Conservation (phyloP, 306 rosid genomes). For the Myrica gale region DNA sequence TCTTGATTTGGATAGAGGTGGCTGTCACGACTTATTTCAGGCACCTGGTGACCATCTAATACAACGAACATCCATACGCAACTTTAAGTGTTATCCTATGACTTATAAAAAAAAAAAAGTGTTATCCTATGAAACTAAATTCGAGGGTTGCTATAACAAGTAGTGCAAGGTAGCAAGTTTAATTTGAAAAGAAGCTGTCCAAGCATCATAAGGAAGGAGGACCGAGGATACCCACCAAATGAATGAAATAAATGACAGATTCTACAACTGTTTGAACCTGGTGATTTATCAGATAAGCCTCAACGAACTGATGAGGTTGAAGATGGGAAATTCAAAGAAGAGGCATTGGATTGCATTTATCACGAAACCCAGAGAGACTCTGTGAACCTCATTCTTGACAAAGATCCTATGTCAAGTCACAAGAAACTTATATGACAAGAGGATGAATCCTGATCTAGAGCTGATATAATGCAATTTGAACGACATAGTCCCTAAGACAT, state of each 20-base stretch:
- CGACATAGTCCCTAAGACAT: no score
- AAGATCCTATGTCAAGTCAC: no score
- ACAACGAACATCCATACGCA: no score
- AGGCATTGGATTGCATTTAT: background rate
- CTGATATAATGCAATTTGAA: no score
- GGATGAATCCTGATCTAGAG: no score
- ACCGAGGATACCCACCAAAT: background rate
- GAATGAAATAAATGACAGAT: background rate
- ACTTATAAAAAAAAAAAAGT: no score
- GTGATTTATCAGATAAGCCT: background rate
- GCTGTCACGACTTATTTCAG: background rate
- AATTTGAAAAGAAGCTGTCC: background rate
- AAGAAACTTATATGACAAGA: no score
- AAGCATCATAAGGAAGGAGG: background rate
- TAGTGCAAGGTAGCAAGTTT: background rate
- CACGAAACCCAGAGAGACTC: background rate
- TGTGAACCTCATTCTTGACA: no score
- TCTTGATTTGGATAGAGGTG: background rate
- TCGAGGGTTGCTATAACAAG: background rate
- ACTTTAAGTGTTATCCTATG: background rate
- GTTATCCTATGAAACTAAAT: background rate
- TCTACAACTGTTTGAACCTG: background rate
- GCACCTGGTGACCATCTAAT: background rate
- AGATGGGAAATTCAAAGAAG: no score
- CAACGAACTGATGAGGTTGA: background rate